Evolutionary conservation across 306 rosid genomes (phyloP), one percentile per base, ranked within the genome.

Genomic region (Fragaria ananassa): DNA sequence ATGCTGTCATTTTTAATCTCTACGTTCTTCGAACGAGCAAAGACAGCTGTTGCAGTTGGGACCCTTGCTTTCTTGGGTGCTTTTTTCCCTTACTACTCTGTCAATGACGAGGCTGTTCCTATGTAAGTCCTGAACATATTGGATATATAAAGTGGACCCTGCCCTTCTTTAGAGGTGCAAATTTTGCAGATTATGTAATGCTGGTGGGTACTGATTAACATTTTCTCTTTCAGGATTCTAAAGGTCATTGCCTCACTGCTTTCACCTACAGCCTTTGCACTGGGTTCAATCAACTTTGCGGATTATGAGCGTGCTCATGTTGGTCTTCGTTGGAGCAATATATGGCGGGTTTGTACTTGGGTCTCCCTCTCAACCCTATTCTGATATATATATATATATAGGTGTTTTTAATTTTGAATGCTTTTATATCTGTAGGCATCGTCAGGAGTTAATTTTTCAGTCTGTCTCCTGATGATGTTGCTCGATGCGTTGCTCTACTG

Each of bases 221-320:
- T 86, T 82, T 76, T 68, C 80, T 63, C 56, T 81, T 84, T 81
- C 87, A 94, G 97, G 88, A 64, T 87, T 80, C 81, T 90, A 82
- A 94, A 94, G 92, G 85, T 91, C 76, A 31, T 82, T 84, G 95
- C 96, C 69, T 94, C 98, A 70, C 78, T 94, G 72, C 97, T 94
- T 89, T 94, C 97, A 35, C 97, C 98, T 65, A 90, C 92, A 1
- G 97, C 98, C 76, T 94, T 94, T 82, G 97, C 98, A 79, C 76
- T 92, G 49, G 98, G 98, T 68, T 94, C 98, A 23, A 68, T 94
- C 76, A 94, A 92, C 86, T 92, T 94, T 67, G 97, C 98, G 58
- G 98, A 94, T 81, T 94, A 94, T 82, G 98, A 94, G 87, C 96
- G 96, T 72, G 98, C 97, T 71, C 98, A 93, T 86, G 98, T 94